Evolutionary conservation across 163 green algal species (phyloP).

Genomic region (Picocystis sp.): DNA sequence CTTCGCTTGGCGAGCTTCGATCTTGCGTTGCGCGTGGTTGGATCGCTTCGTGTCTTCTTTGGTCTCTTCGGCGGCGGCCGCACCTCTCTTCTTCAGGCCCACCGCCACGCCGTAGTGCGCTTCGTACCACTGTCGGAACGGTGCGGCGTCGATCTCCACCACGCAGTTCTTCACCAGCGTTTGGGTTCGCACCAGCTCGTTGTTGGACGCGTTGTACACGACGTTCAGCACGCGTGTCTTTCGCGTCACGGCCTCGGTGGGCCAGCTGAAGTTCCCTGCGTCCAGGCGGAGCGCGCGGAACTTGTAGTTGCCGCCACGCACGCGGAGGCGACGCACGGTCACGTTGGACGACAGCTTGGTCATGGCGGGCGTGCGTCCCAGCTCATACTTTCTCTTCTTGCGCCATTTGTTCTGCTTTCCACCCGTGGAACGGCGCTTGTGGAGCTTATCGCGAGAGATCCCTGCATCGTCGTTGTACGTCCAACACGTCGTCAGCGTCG

Average conservation of each 20-base stretch:
- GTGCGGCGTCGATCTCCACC: constrained; percentile 81
- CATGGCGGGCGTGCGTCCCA: constrained; percentile 75
- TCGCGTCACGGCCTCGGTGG: constrained; percentile 76
- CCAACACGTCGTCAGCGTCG: too few relatives aligned
- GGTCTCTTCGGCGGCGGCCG: constrained; percentile 24
- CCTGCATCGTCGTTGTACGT: constrained; percentile 27
- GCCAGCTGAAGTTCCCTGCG: constrained; percentile 91
- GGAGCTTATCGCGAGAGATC: constrained; percentile 92
- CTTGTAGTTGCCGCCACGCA: constrained; percentile 92
- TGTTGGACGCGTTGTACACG: constrained; percentile 98
- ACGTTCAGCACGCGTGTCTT: constrained; percentile 95
- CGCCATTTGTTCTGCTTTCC: constrained; percentile 89
- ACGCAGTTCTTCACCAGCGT: constrained; percentile 97
- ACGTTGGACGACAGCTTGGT: constrained; percentile 89
- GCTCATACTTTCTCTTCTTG: constrained; percentile 99
- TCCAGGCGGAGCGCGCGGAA: constrained; percentile 94
- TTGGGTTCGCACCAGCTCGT: constrained; percentile 97
- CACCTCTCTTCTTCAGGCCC: constrained; percentile 60
- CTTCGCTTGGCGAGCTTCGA: constrained; percentile 43
- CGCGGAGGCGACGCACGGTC: constrained; percentile 68
- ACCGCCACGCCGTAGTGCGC: constrained; percentile 93
- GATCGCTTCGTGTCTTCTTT: constrained; percentile 36
- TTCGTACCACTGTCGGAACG: constrained; percentile 95
- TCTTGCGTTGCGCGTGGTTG: constrained; percentile 70
- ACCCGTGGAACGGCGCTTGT: constrained; percentile 90